phyloP scores from a whole-genome alignment of 139 green algal species.

The Micractinium sp. region DNA sequence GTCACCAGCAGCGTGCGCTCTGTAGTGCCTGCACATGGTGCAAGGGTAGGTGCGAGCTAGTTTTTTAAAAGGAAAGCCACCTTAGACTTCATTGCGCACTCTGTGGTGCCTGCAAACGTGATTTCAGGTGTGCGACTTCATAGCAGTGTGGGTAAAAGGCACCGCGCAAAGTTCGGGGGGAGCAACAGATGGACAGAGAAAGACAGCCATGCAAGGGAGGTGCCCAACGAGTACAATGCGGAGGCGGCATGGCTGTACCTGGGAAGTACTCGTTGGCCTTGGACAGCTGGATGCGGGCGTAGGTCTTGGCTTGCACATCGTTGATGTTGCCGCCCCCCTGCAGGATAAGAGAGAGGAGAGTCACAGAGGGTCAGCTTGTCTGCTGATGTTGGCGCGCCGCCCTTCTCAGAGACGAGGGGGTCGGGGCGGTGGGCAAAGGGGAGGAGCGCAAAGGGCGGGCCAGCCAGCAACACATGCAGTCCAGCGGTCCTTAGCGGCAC shows the following conservation, averaged over 20 bases:
- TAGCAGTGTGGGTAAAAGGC: too few relatives aligned
- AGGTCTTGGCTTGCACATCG: conserved; percentile 72
- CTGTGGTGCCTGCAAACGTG: too few relatives aligned
- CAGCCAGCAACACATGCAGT: background rate
- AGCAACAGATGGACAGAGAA: too few relatives aligned
- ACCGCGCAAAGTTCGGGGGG: too few relatives aligned
- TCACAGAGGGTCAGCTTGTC: background rate
- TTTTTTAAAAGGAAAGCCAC: too few relatives aligned
- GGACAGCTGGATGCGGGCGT: conserved; percentile 72
- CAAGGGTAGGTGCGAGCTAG: too few relatives aligned
- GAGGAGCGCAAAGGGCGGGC: background rate
- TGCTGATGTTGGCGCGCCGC: background rate
- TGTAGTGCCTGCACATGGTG: conserved; percentile 48
- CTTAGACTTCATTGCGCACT: too few relatives aligned
- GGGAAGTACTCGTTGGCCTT: conserved; percentile 67
- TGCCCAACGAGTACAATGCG: too few relatives aligned
- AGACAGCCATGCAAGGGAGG: too few relatives aligned
- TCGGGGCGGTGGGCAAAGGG: background rate
- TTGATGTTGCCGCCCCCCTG: conserved; percentile 79
- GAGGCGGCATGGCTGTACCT: too few relatives aligned
- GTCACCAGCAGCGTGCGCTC: conserved; percentile 81
- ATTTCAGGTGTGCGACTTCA: too few relatives aligned
- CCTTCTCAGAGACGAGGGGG: background rate
- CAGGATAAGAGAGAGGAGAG: background rate
- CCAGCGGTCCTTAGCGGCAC: background rate